These are phyloP conservation scores for Stemphylium vesicarium DNA, from an alignment of 2,329 filamentous ascomycete genomes.

Conservation along the genomic window DNA sequence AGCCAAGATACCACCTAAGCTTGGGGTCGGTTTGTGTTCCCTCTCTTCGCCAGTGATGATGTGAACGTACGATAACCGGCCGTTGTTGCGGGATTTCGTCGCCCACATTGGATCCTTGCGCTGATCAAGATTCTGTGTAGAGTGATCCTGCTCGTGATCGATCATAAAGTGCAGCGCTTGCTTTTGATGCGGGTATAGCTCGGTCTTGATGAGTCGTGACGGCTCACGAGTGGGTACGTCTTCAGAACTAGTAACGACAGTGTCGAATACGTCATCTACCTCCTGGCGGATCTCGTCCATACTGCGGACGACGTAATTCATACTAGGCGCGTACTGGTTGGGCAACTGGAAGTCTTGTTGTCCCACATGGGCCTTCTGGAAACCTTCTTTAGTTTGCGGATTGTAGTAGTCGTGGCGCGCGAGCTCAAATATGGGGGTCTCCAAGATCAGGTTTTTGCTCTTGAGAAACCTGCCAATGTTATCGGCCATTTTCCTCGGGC, in stretches of 20 bases:
- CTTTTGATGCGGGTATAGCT: conserved; percentile 83
- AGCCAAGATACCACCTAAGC: conserved; percentile 56
- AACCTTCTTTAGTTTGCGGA: conserved; percentile 62
- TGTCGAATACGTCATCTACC: conserved; percentile 86
- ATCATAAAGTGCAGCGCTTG: conserved; percentile 89
- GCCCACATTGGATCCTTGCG: conserved; percentile 81
- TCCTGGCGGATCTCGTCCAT: conserved; percentile 87
- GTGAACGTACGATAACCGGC: conserved; percentile 74
- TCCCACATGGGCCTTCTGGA: conserved; percentile 20
- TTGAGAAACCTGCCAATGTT: conserved; percentile 72
- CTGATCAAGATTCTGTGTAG: conserved; percentile 66
- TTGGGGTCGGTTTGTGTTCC: conserved; percentile 42
- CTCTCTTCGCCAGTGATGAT: conserved; percentile 73
- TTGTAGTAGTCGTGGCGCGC: conserved; percentile 76
- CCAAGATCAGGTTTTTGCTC: conserved; percentile 70
- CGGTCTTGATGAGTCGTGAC: conserved; percentile 65
- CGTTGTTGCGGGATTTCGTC: conserved; percentile 61
- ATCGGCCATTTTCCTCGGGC: conserved; percentile 69
- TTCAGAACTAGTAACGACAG: conserved; percentile 71
- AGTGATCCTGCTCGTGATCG: conserved; percentile 72
- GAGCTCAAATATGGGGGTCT: conserved; percentile 65
- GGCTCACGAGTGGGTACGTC: conserved; percentile 77
- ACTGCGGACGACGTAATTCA: conserved; percentile 29
- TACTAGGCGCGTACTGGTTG: conserved; percentile 9
- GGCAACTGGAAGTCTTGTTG: conserved; percentile 22